A percentile compares a stretch with the other conserved stretches of the same genome.
phyloP scores from a whole-genome alignment of 495 filamentous ascomycete genomes.

The Penicillium pancosmium region DNA sequence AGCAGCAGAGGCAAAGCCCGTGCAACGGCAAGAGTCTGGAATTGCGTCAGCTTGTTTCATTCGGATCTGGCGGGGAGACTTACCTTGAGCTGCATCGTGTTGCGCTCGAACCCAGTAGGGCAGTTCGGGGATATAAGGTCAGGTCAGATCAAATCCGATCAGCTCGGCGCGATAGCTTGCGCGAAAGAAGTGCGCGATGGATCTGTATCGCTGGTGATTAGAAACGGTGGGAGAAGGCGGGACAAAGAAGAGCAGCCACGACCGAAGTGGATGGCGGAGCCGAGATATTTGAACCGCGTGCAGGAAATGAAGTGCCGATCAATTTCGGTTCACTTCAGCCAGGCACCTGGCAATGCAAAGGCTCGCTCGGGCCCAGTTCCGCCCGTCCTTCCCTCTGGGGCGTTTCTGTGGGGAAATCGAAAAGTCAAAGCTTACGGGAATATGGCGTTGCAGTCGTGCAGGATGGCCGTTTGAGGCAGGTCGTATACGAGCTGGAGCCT shows the following conservation, averaged over 20 bases:
- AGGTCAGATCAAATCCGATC: too few relatives aligned
- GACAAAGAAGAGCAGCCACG: background rate
- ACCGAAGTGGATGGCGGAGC: background rate
- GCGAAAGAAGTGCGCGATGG: background rate
- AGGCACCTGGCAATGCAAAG: constrained; percentile 10
- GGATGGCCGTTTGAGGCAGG: constrained; percentile 8
- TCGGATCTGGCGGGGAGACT: constrained; percentile 1
- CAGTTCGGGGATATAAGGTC: background rate
- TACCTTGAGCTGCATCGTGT: constrained; percentile 30
- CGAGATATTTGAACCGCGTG: background rate
- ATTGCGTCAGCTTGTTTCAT: background rate
- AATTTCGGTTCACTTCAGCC: constrained; percentile 9
- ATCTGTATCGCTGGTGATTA: background rate
- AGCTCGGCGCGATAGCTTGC: too few relatives aligned
- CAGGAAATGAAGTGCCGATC: constrained; percentile 19
- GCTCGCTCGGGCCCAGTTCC: constrained; percentile 15
- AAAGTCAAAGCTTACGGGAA: constrained; percentile 13
- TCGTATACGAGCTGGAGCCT: constrained; percentile 10
- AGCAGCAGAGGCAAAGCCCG: constrained; percentile 24
- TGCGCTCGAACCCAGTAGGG: constrained; percentile 3
- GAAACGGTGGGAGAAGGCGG: background rate
- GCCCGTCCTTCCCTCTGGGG: too few relatives aligned
- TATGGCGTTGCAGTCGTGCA: constrained; percentile 1
- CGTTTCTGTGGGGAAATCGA: constrained; percentile 23
- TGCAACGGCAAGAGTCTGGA: background rate